A percentile compares a stretch with the other conserved stretches of the same genome.
phyloP scores from a whole-genome alignment of 257 asterid species.

The Solanum sparsipilum region DNA sequence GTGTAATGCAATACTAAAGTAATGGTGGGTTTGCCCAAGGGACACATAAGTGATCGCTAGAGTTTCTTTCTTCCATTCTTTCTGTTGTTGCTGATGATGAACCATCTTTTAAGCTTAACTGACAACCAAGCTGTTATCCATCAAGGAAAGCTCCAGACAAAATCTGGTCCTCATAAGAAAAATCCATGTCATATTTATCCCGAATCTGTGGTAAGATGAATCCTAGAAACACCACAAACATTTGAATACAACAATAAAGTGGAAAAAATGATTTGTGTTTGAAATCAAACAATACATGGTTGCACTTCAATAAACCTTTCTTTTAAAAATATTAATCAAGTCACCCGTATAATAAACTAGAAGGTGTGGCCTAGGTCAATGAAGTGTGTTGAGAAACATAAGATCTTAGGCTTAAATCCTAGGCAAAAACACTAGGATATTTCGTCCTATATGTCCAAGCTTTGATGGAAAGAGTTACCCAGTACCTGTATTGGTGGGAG shows the following conservation, averaged over 20 bases:
- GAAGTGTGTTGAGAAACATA: not conserved
- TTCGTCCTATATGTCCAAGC: not conserved
- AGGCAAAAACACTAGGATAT: not conserved
- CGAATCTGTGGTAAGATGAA: not conserved
- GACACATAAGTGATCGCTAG: not conserved
- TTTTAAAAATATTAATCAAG: not conserved
- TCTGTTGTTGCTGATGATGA: not conserved
- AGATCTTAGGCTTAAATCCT: not conserved
- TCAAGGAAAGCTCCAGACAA: not conserved
- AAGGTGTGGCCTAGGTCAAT: not conserved
- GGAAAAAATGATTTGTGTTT: not conserved
- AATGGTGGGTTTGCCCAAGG: not conserved
- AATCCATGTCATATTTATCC: not conserved
- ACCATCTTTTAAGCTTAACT: not conserved
- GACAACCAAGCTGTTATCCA: not conserved
- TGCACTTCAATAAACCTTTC: not conserved
- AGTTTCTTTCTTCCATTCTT: not conserved
- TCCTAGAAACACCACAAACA: not conserved
- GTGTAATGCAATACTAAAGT: not conserved
- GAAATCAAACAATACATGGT: not conserved
- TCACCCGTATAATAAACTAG: not conserved
- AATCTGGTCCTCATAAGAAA: not conserved
- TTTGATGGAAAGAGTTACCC: not conserved
- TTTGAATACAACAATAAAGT: not conserved
- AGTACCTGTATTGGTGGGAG: not conserved